Base-by-base conservation (phyloP, 495 filamentous ascomycete genomes). In the Neurospora tetraspora region DNA sequence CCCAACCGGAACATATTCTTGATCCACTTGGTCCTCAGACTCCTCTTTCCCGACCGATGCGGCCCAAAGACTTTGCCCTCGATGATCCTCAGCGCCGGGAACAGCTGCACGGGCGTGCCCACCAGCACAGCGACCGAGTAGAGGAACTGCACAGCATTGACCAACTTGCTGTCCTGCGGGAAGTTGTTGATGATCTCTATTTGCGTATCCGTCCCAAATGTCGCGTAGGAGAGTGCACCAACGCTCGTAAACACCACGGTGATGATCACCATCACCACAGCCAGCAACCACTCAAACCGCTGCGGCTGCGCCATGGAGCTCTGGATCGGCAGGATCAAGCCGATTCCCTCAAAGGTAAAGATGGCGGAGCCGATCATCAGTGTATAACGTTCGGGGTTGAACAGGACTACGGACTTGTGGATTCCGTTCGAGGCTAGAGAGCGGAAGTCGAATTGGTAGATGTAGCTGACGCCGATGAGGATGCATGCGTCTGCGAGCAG, bases 341-440 rank as follows among this genome's bases (percentile, higher is more conserved):
- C 89, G 37, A 91, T 91, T 27, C 89, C 89, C 78, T 91, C 89
- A 71, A 90, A 91, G 2, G 89, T 90, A 78, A 91, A 91, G 78
- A 91, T 90, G 3, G 88, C 85, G 4, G 87, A 83, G 70, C 89
- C 89, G 70, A 91, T 82, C 53, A 87, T 90, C 18, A 91, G 81
- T 0, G 89, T 90, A 77, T 88, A 91, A 38, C 83, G 81, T 14
- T 80, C 77, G 0, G 89, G 87, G 80, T 91, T 91, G 82, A 91
- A 91, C 6, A 89, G 78, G 23, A 83, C 78, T 4, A 91, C 87
- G 2, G 81, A 83, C 39, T 82, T 74, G 73, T 85, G 85, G 36
- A 87, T 78, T 47, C 86, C 86, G 39, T 81, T 72, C 0, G 78
- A 65, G 0, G 84, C 79, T 36, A 91, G 78, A 16, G 81, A 79